Base-by-base conservation (phyloP, 768 basidiomycete genomes). In the Strobilomyces confusus region DNA sequence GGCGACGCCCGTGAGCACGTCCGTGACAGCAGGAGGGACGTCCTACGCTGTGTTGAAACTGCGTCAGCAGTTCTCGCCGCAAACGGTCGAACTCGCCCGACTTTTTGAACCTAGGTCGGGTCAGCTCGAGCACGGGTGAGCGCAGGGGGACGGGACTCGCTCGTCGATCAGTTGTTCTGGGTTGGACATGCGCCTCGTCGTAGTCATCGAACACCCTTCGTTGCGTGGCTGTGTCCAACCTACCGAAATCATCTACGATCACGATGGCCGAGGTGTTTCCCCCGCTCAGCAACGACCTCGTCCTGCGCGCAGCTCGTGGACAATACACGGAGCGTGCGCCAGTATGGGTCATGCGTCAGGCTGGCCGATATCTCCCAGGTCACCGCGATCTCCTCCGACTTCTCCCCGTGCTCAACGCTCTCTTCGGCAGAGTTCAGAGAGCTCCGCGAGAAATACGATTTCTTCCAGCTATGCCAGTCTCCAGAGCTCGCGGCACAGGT, bases 281-380 rank as follows among this genome's bases (percentile, higher is more conserved):
- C 12, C 78, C 81, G 40, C 75, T 95, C 56, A 84, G 85, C 68
- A 97, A 98, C 68, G 92, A 97, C 68, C 77, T 97, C 41, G 64
- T 97, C 32, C 70, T 97, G 45, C 83, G 95, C n/a, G 93, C 95
- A 41, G 93, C 93, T 50, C 69, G 81, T 69, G 91, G 92, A 82
- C 87, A 95, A 71, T 76, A 79, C 68, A 94, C 91, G 0, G 91
- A 93, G 64, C 83, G 89, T 51, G 92, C 94, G 8, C 94, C 95
- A n/a, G 92, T 94, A 52, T 98, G 95, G 95, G 89, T 95, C 46
- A 98, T 98, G 95, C 83, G 95, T 33, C 95, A 98, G 69, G 95
- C 95, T 22, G 95, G 95, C 45, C 83, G 95, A 48, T 95, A 95
- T 73, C 82, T 98, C 43, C 95, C 95, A 71, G 95, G 90, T 89